These are phyloP conservation scores for Aspergillus fructus DNA, from an alignment of 2,329 filamentous ascomycete species.

Conservation along the genomic window DNA sequence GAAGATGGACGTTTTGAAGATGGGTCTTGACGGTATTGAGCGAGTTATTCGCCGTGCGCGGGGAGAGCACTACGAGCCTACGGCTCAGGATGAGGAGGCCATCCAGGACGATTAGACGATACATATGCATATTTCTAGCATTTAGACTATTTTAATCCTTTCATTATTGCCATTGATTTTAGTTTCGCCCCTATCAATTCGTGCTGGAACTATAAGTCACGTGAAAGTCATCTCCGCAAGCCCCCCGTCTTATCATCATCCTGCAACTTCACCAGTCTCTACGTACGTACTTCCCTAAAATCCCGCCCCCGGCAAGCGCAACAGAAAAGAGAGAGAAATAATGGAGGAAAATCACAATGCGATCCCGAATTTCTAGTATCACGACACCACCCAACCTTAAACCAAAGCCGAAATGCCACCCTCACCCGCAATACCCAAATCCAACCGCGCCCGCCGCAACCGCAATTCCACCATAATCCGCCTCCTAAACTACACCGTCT, in stretches of 20 bases:
- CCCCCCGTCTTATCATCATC: not conserved
- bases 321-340: not conserved
- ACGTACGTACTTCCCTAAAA: not conserved
- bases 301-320: not conserved
- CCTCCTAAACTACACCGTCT: conserved; percentile 75
- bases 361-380: not conserved
- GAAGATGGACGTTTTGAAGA: conserved; percentile 73
- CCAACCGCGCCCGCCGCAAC: not conserved
- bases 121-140: not conserved
- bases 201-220: not conserved
- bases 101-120: conserved; percentile 31
- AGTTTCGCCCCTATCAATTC: too few relatives aligned
- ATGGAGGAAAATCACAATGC: not conserved
- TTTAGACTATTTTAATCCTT: not conserved
- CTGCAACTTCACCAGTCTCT: not conserved
- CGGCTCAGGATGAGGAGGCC: conserved; percentile 39
- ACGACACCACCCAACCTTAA: not conserved
- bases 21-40: conserved; percentile 81
- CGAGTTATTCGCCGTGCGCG: conserved; percentile 62
- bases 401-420: not conserved
- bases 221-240: not conserved
- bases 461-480: not conserved
- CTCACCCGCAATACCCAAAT: not conserved
- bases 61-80: conserved; percentile 27
- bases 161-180: not conserved